A percentile compares a stretch with the other conserved stretches of the same genome.
These are phyloP conservation scores for Hypoxylon perforatum DNA, from an alignment of 495 filamentous ascomycete genomes.

Conservation along the genomic window DNA sequence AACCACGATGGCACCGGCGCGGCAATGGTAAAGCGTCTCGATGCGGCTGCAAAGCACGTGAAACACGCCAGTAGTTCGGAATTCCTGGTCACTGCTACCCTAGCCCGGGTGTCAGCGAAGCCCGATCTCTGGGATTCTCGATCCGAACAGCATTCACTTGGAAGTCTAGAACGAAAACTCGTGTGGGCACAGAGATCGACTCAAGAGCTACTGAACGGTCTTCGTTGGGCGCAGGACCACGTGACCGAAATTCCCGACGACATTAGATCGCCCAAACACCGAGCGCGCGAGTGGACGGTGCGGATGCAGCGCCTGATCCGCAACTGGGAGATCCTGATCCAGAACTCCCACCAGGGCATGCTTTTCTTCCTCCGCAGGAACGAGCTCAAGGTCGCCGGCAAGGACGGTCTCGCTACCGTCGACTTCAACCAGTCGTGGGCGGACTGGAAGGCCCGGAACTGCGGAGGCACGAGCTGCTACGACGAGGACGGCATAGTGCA, in stretches of 20 bases:
- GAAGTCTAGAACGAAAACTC: background rate
- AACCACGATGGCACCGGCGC: background rate
- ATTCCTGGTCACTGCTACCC: background rate
- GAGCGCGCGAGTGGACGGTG: background rate
- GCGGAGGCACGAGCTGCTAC: conserved; percentile 34
- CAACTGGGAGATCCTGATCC: background rate
- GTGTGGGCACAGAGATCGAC: background rate
- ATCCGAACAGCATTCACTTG: background rate
- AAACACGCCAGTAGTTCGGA: background rate
- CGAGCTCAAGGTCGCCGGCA: background rate
- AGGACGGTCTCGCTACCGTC: background rate
- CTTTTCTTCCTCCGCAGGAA: conserved; percentile 8
- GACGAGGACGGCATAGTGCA: background rate
- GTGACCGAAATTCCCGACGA: background rate
- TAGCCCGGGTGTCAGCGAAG: background rate
- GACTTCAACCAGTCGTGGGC: conserved; percentile 22
- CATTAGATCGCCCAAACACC: background rate
- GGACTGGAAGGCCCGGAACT: conserved; percentile 33
- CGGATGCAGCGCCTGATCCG: background rate
- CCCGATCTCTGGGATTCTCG: background rate
- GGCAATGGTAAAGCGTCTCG: background rate
- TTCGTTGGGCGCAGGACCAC: background rate
- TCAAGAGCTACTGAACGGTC: background rate
- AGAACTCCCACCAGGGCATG: conserved; percentile 13
- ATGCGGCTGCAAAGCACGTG: background rate